Evolutionary conservation across 1,139 yeast species (phyloP), one percentile per base, ranked within the genome.

Genomic region (Scheffersomyces insectosa): DNA sequence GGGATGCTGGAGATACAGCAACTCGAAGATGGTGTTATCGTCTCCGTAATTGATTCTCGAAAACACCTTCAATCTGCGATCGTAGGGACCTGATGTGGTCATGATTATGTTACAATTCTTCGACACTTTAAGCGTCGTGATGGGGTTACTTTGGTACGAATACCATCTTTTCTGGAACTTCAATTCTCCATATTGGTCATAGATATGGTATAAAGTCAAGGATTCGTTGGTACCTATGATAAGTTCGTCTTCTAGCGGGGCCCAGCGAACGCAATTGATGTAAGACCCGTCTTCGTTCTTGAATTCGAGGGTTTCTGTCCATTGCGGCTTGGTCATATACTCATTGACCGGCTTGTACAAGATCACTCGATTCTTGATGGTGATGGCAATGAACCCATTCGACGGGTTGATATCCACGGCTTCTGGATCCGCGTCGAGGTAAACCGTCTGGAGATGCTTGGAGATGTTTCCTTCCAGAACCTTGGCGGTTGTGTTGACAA

Each of bases 61-160:
- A 96, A 97, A 91, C 4, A 90, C 74, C 57, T 88, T 88, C 29
- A 88, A 82, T 11, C 85, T 67, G 39, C 76, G 70, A 58, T 88
- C 96, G 56, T 76, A 79, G 37, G 66, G 67, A 0, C 84, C 83
- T 38, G 80, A 74, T 40, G 85, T 77, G 11, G 66, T 55, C 3
- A 91, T 85, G 23, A 91, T 80, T 39, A 83, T 70, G 45, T 78
- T 79, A 0, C 89, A 80, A 50, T 85, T 85, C 20, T 79, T 81
- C 0, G 95, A 81, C 36, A 84, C 78, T 32, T 70, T 67, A 5
- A 83, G 76, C 39, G 66, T 59, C 42, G 75, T 73, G 0, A 83
- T 80, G 0, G 88, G 83, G 33, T 71, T 71, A 0, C 90, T 77
- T 50, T 82, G 87, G 5, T 55, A 51, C 46, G 74, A 70, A 25